Percentiles rank a stretch among this genome's conserved stretches.
phyloP scores from a whole-genome alignment of 208 protist species.

The Acanthamoeba healyi region DNA sequence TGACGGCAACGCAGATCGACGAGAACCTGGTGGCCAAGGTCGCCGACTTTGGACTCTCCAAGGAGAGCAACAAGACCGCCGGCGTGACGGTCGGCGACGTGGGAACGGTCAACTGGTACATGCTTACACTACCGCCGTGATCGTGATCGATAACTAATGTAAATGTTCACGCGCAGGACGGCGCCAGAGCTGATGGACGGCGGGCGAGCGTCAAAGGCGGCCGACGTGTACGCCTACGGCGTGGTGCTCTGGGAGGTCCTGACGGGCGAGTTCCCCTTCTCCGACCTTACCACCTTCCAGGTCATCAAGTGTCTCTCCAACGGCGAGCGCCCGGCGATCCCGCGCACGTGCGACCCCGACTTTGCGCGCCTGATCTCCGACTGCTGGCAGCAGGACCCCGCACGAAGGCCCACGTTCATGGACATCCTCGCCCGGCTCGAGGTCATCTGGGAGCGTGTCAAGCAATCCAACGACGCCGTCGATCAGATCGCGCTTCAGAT shows the following conservation, averaged over 20 bases:
- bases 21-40: slow-evolving; percentile 41
- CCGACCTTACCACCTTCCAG: slow-evolving; percentile 29
- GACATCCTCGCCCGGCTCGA: neutral
- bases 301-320: slow-evolving; percentile 33
- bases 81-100: slow-evolving; percentile 20
- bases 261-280: slow-evolving; percentile 72
- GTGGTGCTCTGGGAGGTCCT: slow-evolving; percentile 66
- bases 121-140: neutral
- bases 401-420: slow-evolving; percentile 16
- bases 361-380: slow-evolving; percentile 17
- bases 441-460: neutral
- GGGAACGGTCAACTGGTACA: slow-evolving; percentile 35
- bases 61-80: slow-evolving; percentile 41
- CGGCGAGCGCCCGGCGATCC: slow-evolving; percentile 10
- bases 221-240: slow-evolving; percentile 74
- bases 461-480: slow-evolving; percentile 11
- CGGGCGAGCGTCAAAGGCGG: neutral
- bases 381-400: slow-evolving; percentile 63
- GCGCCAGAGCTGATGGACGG: slow-evolving; percentile 49
- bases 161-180: neutral
- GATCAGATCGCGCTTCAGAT: neutral
- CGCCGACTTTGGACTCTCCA: slow-evolving; percentile 31
- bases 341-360: neutral
- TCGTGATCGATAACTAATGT: too few relatives aligned
- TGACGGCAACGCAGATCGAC: slow-evolving; percentile 4